These are phyloP conservation scores for Cyclostephanos tholiformis DNA, from an alignment of 108 stramenopile genomes.

Conservation along the genomic window DNA sequence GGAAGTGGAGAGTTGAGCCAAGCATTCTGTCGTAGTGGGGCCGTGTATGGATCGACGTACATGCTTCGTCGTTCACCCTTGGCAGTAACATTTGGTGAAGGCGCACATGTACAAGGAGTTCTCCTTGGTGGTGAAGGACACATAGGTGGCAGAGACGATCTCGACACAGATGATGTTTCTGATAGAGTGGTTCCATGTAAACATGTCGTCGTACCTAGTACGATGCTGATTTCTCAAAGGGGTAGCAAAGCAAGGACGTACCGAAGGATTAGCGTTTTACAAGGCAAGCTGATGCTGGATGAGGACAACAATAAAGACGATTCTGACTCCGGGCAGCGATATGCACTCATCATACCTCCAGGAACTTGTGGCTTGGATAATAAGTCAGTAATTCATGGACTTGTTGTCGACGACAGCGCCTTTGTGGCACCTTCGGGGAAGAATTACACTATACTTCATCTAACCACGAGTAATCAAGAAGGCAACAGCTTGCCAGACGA, in stretches of 20 bases:
- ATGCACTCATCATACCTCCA: constrained; percentile 73
- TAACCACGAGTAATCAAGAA: constrained; percentile 59
- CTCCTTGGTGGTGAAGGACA: constrained; percentile 31
- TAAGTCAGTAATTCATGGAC: constrained; percentile 62
- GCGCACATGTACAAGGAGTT: constrained; percentile 27
- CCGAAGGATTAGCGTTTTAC: constrained; percentile 60
- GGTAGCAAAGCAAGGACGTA: constrained; percentile 21
- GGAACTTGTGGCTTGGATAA: constrained; percentile 49
- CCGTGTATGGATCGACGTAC: constrained; percentile 84
- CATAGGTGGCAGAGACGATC: constrained; percentile 22
- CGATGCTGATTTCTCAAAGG: constrained; percentile 14
- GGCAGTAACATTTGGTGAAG: constrained; percentile 22
- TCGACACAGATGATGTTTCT: constrained; percentile 38
- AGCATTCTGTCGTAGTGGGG: constrained; percentile 84
- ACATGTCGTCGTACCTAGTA: constrained; percentile 67
- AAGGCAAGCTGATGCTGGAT: constrained; percentile 46
- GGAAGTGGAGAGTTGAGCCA: constrained; percentile 85
- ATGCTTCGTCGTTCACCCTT: constrained; percentile 65
- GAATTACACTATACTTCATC: constrained; percentile 64
- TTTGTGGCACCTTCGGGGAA: constrained; percentile 58
- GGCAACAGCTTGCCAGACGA: constrained; percentile 11
- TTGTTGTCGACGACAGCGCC: constrained; percentile 64
- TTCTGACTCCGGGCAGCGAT: constrained; percentile 55
- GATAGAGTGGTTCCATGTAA: constrained; percentile 52
- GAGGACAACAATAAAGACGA: constrained; percentile 22